phyloP scores from a whole-genome alignment of 495 filamentous ascomycete genomes.

The Emericellopsis terricola region DNA sequence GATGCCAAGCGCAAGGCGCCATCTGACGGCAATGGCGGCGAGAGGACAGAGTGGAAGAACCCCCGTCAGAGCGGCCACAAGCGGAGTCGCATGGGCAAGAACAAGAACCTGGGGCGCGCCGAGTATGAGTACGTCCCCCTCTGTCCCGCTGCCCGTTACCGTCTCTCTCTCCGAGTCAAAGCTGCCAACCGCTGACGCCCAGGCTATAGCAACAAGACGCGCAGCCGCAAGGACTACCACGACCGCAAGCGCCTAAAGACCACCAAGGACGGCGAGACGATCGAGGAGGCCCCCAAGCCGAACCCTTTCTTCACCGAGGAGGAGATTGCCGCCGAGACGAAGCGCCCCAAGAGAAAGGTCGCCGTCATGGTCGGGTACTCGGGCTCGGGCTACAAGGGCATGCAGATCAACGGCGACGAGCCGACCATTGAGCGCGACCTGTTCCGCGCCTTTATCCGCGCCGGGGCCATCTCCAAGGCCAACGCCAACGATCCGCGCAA shows the following conservation, averaged over 20 bases:
- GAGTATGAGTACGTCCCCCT: slow-evolving; percentile 39
- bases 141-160: slow-evolving; percentile 4
- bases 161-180: neutral
- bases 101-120: slow-evolving; percentile 47
- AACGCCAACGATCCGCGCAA: slow-evolving; percentile 96
- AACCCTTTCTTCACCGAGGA: slow-evolving; percentile 26
- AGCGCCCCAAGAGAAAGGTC: slow-evolving; percentile 86
- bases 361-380: slow-evolving; percentile 90
- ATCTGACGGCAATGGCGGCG: slow-evolving; percentile 16
- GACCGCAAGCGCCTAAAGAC: slow-evolving; percentile 33
- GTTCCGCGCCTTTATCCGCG: slow-evolving; percentile 74
- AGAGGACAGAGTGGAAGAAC: slow-evolving; percentile 11
- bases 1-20: slow-evolving; percentile 10
- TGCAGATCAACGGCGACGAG: slow-evolving; percentile 64
- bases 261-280: slow-evolving; percentile 23
- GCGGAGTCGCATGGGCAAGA: slow-evolving; percentile 32
- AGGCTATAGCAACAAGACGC: slow-evolving; percentile 32
- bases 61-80: slow-evolving; percentile 9
- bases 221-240: slow-evolving; percentile 37
- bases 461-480: slow-evolving; percentile 86
- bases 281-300: slow-evolving; percentile 19
- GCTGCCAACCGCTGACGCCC: slow-evolving; percentile 2
- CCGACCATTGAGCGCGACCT: slow-evolving; percentile 97
- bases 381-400: slow-evolving; percentile 91
- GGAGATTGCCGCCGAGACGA: slow-evolving; percentile 68